Evolutionary conservation across 1,284 basidiomycete species (phyloP), one percentile per base, ranked within the genome.

Genomic region (Pascua sp.): DNA sequence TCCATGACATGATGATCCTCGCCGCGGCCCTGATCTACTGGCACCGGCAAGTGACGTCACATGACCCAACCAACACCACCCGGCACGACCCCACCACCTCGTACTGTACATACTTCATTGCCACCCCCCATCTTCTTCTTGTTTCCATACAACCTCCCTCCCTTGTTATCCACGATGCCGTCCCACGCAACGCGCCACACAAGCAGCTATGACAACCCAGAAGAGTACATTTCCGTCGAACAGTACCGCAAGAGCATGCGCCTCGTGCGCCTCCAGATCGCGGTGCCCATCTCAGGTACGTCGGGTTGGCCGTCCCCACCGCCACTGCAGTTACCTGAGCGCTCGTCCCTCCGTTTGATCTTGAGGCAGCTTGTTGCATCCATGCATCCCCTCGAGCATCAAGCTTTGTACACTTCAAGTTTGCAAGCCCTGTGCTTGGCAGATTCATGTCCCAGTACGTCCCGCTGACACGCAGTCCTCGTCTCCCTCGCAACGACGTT

Each of bases 211-310:
- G 75, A 76, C 67, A 71, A 77, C 18, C 41, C 47, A 54, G 67
- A 72, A 32, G 70, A 66, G 44, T 64, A 72, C 60, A 74, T 77
- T 61, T 72, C 75, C 16, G 67, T 67, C 13, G 64, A 63, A 7
- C 70, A 77, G 62, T 75, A 77, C 63, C 52, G 67, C 39, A 65
- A 68, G 55, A 71, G 63, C 44, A 77, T 78, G 72, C 64, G 66
- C 37, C 67, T 77, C 39, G 70, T 72, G 53, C 83, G 87, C 49
- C 80, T 90, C 9, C 88, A 90, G 74, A 87, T 90, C 37, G 77
- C 89, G 43, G 86, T 89, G 0, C 90, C 90, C 0, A 79, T 92
- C 1, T 16, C 81, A 86, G 16, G 80, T 90, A 60, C 82, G 90
- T 62, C 5, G 15, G 5, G n/a, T 8, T 3, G 24, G 24, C 24